phyloP scores from a whole-genome alignment of 805 yeast species.

The Candida manassasensis region DNA sequence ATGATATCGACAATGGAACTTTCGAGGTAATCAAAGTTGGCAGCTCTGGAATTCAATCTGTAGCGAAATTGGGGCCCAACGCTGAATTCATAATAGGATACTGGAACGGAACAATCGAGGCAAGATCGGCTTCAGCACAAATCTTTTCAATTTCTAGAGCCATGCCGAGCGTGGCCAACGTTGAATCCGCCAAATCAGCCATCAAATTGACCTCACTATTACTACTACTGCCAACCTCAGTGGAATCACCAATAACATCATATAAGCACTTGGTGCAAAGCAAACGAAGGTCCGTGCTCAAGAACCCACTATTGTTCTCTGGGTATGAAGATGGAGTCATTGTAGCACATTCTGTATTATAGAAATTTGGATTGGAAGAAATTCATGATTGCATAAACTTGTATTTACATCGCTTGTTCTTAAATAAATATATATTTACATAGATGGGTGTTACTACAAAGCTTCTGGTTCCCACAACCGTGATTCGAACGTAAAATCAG shows the following conservation, averaged over 20 bases:
- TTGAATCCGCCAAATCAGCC: not conserved
- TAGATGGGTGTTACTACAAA: too few relatives aligned
- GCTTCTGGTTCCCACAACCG: too few relatives aligned
- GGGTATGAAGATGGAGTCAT: slow-evolving; percentile 57
- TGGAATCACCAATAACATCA: not conserved
- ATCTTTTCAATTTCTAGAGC: not conserved
- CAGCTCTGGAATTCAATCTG: slow-evolving; percentile 18
- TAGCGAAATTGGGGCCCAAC: slow-evolving; percentile 19
- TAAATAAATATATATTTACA: too few relatives aligned
- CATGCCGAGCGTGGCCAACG: not conserved
- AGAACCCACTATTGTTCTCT: slow-evolving; percentile 18
- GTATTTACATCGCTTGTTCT: too few relatives aligned
- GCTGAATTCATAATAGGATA: slow-evolving; percentile 27
- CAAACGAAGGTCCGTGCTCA: slow-evolving; percentile 8
- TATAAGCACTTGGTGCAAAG: slow-evolving; percentile 10
- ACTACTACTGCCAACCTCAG: not conserved
- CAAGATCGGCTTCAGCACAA: not conserved
- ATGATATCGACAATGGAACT: slow-evolving; percentile 11
- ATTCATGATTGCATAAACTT: too few relatives aligned
- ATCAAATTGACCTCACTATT: slow-evolving; percentile 2
- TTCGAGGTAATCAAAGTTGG: slow-evolving; percentile 9
- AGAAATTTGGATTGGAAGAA: too few relatives aligned
- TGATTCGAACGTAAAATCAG: too few relatives aligned
- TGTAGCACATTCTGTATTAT: slow-evolving; percentile 25
- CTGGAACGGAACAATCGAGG: slow-evolving; percentile 49